Evolutionary conservation across 1,284 basidiomycete species (phyloP).

Genomic region (Cutaneotrichosporon dermatis): DNA sequence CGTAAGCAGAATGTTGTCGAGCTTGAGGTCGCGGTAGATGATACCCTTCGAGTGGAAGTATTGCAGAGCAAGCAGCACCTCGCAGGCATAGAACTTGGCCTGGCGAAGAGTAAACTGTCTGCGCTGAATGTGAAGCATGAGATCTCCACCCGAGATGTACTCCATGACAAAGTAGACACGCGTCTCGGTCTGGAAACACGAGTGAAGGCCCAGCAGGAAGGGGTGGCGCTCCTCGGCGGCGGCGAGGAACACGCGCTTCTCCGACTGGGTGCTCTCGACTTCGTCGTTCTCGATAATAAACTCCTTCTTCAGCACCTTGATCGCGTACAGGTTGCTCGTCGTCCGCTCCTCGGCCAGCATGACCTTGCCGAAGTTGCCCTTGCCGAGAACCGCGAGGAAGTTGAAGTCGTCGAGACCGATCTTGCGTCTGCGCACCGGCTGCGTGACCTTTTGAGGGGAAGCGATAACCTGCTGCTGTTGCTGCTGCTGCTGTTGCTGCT

Average conservation of each 20-base stretch:
- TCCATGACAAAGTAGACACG: constrained; percentile 84
- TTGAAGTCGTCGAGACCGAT: constrained; percentile 98
- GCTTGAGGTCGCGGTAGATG: constrained; percentile 88
- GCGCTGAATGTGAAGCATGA: constrained; percentile 77
- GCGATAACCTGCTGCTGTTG: too few species aligned
- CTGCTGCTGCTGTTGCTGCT: constrained; percentile 13
- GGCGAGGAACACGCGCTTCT: constrained; percentile 96
- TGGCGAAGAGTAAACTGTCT: constrained; percentile 73
- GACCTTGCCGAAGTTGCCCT: constrained; percentile 99
- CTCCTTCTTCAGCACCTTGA: constrained; percentile 99
- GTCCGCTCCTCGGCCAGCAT: constrained; percentile 99
- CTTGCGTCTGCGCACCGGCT: constrained; percentile 60
- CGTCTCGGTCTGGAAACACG: constrained; percentile 99
- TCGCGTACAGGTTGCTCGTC: constrained; percentile 84
- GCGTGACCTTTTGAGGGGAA: constrained; percentile 8
- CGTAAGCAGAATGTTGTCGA: constrained; percentile 96
- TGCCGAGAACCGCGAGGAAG: constrained; percentile 95
- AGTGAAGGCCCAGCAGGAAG: constrained; percentile 93
- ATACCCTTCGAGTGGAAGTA: constrained; percentile 99
- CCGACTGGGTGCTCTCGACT: constrained; percentile 98
- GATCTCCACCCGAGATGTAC: constrained; percentile 70
- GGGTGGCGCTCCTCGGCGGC: constrained; percentile 96
- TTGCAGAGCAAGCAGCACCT: constrained; percentile 91
- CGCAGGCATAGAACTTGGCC: constrained; percentile 98
- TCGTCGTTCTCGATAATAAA: constrained; percentile 99